These are phyloP conservation scores for Tausonia pullulans DNA, from an alignment of 1,284 basidiomycete genomes.

Conservation along the genomic window DNA sequence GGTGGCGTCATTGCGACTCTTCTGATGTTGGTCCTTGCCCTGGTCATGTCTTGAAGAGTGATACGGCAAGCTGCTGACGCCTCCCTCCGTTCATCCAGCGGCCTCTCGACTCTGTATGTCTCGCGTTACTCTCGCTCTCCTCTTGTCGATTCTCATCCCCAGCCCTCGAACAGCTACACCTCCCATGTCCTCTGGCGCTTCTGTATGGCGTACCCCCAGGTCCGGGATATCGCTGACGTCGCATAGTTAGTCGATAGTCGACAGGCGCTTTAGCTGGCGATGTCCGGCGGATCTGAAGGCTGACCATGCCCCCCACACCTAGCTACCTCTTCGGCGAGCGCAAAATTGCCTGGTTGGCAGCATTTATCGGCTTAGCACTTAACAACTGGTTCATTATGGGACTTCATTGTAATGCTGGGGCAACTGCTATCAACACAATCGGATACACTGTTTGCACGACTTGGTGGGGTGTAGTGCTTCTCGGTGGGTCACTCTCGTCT, in stretches of 20 bases:
- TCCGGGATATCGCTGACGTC: conserved; percentile 13
- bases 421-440: conserved; percentile 24
- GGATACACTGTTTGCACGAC: conserved; percentile 19
- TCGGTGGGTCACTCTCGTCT: conserved; percentile 1
- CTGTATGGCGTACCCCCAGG: conserved; percentile 36
- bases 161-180: not conserved
- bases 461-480: conserved; percentile 18
- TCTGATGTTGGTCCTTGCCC: not conserved
- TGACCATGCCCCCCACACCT: not conserved
- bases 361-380: conserved; percentile 2
- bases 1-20: conserved; percentile 6
- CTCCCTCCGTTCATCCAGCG: not conserved
- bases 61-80: not conserved
- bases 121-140: conserved; percentile 13
- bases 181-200: conserved; percentile 30
- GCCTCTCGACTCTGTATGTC: too few relatives aligned
- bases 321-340: conserved; percentile 1
- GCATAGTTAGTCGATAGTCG: conserved; percentile 1
- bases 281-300: too few relatives aligned
- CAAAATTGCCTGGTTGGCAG: conserved; percentile 6
- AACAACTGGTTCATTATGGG: conserved; percentile 20
- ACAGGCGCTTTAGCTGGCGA: not conserved
- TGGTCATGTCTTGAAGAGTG: not conserved
- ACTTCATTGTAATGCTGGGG: conserved; percentile 29
- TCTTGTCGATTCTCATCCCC: not conserved